Conservation (phyloP, 2,329 filamentous ascomycete species). For the Fusarium pseudograminearum region DNA sequence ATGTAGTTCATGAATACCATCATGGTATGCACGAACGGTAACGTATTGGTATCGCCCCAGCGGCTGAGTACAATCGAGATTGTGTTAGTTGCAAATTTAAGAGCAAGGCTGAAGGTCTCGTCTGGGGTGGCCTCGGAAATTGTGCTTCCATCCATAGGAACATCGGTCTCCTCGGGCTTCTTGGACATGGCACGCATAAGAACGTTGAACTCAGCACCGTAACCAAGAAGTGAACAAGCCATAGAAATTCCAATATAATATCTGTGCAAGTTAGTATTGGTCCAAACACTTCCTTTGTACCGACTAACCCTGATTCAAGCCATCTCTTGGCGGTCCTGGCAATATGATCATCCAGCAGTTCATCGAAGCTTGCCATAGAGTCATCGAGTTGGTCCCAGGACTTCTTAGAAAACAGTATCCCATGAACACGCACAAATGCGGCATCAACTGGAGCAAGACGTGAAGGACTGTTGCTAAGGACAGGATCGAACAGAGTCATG, state of each 20-base stretch:
- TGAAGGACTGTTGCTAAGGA: slow-evolving; percentile 57
- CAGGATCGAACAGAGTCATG: slow-evolving; percentile 74
- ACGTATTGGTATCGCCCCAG: slow-evolving; percentile 67
- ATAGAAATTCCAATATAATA: slow-evolving; percentile 52
- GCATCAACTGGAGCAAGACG: slow-evolving; percentile 62
- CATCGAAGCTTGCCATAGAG: slow-evolving; percentile 63
- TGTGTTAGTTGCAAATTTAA: slow-evolving; percentile 58
- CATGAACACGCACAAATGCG: slow-evolving; percentile 73
- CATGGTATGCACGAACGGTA: slow-evolving; percentile 72
- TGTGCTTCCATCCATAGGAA: slow-evolving; percentile 41
- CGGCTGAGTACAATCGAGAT: slow-evolving; percentile 63
- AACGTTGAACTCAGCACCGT: slow-evolving; percentile 57
- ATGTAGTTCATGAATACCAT: slow-evolving; percentile 69
- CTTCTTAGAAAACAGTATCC: slow-evolving; percentile 69
- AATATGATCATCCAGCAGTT: slow-evolving; percentile 69
- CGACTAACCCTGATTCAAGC: slow-evolving; percentile 60
- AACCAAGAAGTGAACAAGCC: slow-evolving; percentile 52
- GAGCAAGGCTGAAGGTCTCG: slow-evolving; percentile 53
- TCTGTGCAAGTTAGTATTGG: slow-evolving; percentile 34
- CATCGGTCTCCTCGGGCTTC: slow-evolving; percentile 46
- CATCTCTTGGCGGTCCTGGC: slow-evolving; percentile 62
- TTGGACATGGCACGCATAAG: slow-evolving; percentile 57
- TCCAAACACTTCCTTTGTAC: not conserved
- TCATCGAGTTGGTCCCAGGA: slow-evolving; percentile 60
- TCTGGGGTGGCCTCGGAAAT: slow-evolving; percentile 42